phyloP scores from a whole-genome alignment of 768 basidiomycete species.

The Kwoniella newhampshirensis region DNA sequence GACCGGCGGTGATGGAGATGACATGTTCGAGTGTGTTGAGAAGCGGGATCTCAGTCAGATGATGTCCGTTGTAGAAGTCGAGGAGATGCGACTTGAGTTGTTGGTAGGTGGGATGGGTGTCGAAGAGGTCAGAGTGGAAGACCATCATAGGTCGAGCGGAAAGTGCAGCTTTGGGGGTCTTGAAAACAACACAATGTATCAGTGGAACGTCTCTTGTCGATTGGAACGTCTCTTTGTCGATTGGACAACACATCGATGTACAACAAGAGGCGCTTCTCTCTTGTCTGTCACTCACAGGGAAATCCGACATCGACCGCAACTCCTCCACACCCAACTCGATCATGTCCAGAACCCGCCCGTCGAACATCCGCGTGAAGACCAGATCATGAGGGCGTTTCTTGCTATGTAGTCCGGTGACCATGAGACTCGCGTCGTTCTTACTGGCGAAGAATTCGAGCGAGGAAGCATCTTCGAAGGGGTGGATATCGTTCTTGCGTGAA shows the following conservation, averaged over 20 bases:
- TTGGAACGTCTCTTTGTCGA: too few species aligned
- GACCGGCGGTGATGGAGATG: conserved; percentile 51
- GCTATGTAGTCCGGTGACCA: conserved; percentile 82
- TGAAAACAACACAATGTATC: too few species aligned
- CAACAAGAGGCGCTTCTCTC: too few species aligned
- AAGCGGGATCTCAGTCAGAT: conserved; percentile 74
- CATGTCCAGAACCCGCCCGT: conserved; percentile 86
- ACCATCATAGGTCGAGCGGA: conserved; percentile 91
- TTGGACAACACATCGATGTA: too few species aligned
- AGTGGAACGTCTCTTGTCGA: too few species aligned
- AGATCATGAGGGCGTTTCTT: conserved; percentile 92
- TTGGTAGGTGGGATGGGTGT: conserved; percentile 84
- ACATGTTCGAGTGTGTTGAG: conserved; percentile 54
- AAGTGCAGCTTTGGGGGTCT: conserved; percentile 85
- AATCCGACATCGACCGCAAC: conserved; percentile 72
- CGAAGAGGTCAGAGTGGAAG: conserved; percentile 92
- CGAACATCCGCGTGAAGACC: conserved; percentile 81
- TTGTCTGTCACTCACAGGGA: conserved; percentile 80
- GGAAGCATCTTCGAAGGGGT: conserved; percentile 80
- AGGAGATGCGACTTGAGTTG: conserved; percentile 90
- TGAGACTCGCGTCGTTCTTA: conserved; percentile 93
- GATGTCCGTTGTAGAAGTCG: conserved; percentile 82
- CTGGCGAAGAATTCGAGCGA: conserved; percentile 88
- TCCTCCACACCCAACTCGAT: conserved; percentile 85
- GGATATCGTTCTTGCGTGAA: conserved; percentile 85